Evolutionary conservation across 2,329 filamentous ascomycete genomes (phyloP), one percentile per base, ranked within the genome.

Genomic region (Aspergillus brunneoviolaceus): DNA sequence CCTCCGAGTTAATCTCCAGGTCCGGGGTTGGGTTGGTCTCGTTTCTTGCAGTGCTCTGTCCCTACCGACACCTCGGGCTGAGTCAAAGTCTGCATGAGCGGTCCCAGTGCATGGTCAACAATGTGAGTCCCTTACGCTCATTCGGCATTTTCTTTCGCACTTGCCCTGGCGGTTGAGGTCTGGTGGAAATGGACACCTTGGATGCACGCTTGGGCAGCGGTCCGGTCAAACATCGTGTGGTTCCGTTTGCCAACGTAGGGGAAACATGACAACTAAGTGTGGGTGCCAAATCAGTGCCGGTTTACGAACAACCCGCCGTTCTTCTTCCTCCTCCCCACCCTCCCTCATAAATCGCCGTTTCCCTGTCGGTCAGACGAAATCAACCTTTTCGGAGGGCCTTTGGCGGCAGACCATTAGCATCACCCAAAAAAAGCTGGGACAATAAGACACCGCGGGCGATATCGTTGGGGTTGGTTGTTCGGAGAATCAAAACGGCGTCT

Each of bases 51-150:
- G 19, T 19, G 48, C 25, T 47, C 33, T 39, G 51, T 51, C 55
- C 48, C 49, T 57, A 47, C 55, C 49, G 33, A 57, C 49, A 51
- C 33, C 53, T 55, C 45, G 53, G 42, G 53, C 42, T 57, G 49
- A 50, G 49, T 51, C 39, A 66, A 66, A 66, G 63, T 65, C 64
- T 66, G 62, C 58, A 59, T 60, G 55, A 51, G 55, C 57, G 59
- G 53, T 61, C 39, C 60, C 64, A 62, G 55, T 57, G 48, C 48
- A 31, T 21, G 33, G 49, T 51, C 47, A 29, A 33, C 49, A 45
- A 27, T 39, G 49, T 51, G 51, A 51, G 33, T 57, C 49, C 55
- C 33, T 57, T 51, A 16, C 55, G 47, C 49, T 57, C 12, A 33
- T 31, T 35, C 27, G 25, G 53, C n/a, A 21, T 49, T 14, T 21